These are phyloP conservation scores for Gossypium trilobum DNA, from an alignment of 441 rosid genomes.

Conservation along the genomic window DNA sequence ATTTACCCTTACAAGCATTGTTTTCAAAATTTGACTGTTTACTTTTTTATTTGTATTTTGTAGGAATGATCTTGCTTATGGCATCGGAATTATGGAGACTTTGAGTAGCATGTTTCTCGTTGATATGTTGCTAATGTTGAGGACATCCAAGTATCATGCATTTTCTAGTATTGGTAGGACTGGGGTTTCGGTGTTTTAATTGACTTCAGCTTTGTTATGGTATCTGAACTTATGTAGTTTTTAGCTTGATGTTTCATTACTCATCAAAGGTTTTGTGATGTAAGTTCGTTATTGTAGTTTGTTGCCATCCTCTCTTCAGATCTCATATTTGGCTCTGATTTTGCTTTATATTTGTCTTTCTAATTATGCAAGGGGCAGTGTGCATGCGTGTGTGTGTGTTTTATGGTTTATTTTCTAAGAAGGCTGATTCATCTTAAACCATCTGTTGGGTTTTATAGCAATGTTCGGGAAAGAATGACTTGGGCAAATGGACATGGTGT, in stretches of 20 bases:
- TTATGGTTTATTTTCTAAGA: slow-evolving; percentile 15
- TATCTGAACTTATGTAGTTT: slow-evolving; percentile 18
- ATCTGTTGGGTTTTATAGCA: slow-evolving; percentile 58
- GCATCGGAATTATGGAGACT: slow-evolving; percentile 16
- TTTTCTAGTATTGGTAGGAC: slow-evolving; percentile 38
- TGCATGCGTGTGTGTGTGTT: too few relatives aligned
- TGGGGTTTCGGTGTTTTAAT: slow-evolving; percentile 19
- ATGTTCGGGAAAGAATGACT: slow-evolving; percentile 45
- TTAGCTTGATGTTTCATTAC: slow-evolving; percentile 16
- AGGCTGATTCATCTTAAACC: slow-evolving; percentile 33
- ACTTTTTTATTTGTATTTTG: slow-evolving; percentile 13
- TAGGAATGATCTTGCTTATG: slow-evolving; percentile 32
- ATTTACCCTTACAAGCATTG: neutral
- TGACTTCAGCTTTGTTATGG: slow-evolving; percentile 10
- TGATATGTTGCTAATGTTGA: slow-evolving; percentile 19
- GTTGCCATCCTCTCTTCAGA: neutral
- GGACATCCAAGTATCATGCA: slow-evolving; percentile 18
- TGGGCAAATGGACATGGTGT: slow-evolving; percentile 55
- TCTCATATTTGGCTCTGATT: slow-evolving; percentile 4
- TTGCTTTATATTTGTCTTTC: neutral
- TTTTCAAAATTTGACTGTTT: neutral
- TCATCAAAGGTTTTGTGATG: slow-evolving; percentile 14
- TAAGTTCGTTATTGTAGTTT: slow-evolving; percentile 9
- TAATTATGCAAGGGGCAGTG: neutral
- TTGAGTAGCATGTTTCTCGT: slow-evolving; percentile 16